A percentile compares a stretch with the other conserved stretches of the same genome.
Conservation (phyloP, 2,329 filamentous ascomycete genomes). For the Phialophora macrospora region DNA sequence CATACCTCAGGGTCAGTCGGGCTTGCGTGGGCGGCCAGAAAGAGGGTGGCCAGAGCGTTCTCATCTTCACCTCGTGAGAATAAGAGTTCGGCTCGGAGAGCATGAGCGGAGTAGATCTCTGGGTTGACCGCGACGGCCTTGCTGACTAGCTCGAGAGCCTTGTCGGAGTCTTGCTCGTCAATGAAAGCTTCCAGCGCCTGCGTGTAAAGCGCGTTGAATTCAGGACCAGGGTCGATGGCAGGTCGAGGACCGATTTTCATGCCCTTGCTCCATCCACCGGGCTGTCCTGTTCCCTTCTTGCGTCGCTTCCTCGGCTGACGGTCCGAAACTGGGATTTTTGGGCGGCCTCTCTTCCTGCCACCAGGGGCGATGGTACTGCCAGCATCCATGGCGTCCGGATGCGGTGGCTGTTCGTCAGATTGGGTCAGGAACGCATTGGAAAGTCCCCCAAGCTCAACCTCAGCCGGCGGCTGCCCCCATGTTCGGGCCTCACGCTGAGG, state of each 20-base stretch:
- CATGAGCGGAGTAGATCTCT: conserved; percentile 66
- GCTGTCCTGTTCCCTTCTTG: conserved; percentile 30
- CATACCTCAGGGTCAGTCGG: conserved; percentile 61
- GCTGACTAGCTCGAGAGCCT: conserved; percentile 50
- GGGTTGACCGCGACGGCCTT: conserved; percentile 63
- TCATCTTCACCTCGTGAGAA: conserved; percentile 60
- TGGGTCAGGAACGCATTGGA: background rate
- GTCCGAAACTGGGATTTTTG: background rate
- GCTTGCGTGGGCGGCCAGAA: conserved; percentile 63
- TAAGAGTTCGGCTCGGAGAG: conserved; percentile 64
- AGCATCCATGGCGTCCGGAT: background rate
- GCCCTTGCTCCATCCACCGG: conserved; percentile 49
- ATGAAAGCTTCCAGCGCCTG: conserved; percentile 56
- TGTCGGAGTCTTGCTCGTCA: conserved; percentile 51
- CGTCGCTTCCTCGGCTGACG: conserved; percentile 27
- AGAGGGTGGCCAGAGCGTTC: conserved; percentile 61
- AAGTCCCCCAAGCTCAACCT: background rate
- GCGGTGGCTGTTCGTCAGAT: background rate
- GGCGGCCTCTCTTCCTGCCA: conserved; percentile 10
- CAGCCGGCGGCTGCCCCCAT: background rate
- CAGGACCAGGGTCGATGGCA: conserved; percentile 53
- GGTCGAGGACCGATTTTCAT: conserved; percentile 54
- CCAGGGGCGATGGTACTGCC: background rate
- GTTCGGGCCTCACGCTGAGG: background rate
- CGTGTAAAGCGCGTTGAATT: conserved; percentile 55